Percentiles rank a stretch among this genome's conserved stretches.
Conservation (phyloP, 1,284 basidiomycete species). For the Trichosporon inkin region DNA sequence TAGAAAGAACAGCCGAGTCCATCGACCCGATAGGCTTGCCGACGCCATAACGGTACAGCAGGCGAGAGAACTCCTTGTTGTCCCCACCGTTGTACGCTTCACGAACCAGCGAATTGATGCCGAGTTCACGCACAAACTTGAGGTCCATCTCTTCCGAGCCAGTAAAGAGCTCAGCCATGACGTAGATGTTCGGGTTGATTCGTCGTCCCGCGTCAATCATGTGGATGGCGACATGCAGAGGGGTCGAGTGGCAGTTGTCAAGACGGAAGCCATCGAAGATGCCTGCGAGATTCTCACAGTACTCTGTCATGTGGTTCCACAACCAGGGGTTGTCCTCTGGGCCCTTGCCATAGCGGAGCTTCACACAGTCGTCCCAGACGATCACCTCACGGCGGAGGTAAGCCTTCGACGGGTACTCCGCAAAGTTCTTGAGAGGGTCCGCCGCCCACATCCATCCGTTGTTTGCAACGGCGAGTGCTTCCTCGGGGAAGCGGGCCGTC, state of each 20-base stretch:
- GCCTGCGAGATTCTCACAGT: slow-evolving; percentile 71
- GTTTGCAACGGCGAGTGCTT: slow-evolving; percentile 79
- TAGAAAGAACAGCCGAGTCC: slow-evolving; percentile 78
- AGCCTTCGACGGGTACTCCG: slow-evolving; percentile 88
- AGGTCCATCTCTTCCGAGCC: slow-evolving; percentile 91
- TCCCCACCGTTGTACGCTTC: slow-evolving; percentile 87
- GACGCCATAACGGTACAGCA: slow-evolving; percentile 80
- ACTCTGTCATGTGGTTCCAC: slow-evolving; percentile 88
- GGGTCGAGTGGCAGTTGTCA: slow-evolving; percentile 98
- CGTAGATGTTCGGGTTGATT: slow-evolving; percentile 84
- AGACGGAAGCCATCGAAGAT: slow-evolving; percentile 93
- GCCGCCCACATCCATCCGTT: slow-evolving; percentile 99
- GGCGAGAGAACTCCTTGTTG: slow-evolving; percentile 76
- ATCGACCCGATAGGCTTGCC: slow-evolving; percentile 79
- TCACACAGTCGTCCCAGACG: slow-evolving; percentile 96
- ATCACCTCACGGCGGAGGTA: slow-evolving; percentile 95
- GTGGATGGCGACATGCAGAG: slow-evolving; percentile 82
- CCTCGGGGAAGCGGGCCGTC: slow-evolving; percentile 61
- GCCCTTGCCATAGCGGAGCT: slow-evolving; percentile 80
- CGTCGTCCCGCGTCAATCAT: slow-evolving; percentile 88
- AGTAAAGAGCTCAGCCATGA: slow-evolving; percentile 95
- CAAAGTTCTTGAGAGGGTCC: slow-evolving; percentile 91
- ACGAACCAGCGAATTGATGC: slow-evolving; percentile 84
- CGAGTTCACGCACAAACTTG: slow-evolving; percentile 80
- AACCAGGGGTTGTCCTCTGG: slow-evolving; percentile 86